These are phyloP conservation scores for Tolypocladium guangdongense DNA, from an alignment of 2,329 filamentous ascomycete genomes.

Conservation along the genomic window DNA sequence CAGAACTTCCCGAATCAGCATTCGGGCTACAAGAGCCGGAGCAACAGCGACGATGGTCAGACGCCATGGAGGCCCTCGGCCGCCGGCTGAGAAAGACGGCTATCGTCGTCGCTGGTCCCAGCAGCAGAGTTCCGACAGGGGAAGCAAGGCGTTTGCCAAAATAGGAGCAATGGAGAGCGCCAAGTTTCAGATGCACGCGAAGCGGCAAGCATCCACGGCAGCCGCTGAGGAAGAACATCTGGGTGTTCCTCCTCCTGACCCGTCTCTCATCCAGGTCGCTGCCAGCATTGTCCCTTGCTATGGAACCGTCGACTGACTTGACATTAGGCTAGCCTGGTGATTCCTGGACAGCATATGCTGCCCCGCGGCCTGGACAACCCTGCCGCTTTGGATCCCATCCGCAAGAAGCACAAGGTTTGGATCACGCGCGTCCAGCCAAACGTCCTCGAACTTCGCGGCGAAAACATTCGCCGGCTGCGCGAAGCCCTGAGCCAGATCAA, in stretches of 20 bases:
- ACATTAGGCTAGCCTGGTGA: slow-evolving; percentile 13
- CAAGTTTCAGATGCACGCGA: neutral
- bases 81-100: neutral
- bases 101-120: neutral
- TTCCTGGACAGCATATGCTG: slow-evolving; percentile 16
- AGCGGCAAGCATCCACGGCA: neutral
- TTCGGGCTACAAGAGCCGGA: no score
- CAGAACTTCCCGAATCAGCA: neutral
- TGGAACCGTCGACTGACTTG: slow-evolving; percentile 3
- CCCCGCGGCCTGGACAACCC: slow-evolving; percentile 14
- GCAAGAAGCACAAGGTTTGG: slow-evolving; percentile 18
- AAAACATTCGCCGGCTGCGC: slow-evolving; percentile 12
- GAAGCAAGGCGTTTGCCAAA: neutral
- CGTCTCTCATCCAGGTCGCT: neutral
- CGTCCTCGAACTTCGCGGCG: slow-evolving; percentile 15
- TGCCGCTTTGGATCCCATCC: slow-evolving; percentile 15
- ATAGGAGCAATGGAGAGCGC: neutral
- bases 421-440: slow-evolving; percentile 14
- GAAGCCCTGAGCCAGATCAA: slow-evolving; percentile 18
- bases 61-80: neutral
- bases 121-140: neutral
- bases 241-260: neutral
- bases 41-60: neutral
- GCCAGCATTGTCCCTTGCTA: neutral
- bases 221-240: neutral